A percentile compares a stretch with the other conserved stretches of the same genome.
These are phyloP conservation scores for Colletotrichum noveboracense DNA, from an alignment of 2,329 filamentous ascomycete genomes.

Conservation along the genomic window DNA sequence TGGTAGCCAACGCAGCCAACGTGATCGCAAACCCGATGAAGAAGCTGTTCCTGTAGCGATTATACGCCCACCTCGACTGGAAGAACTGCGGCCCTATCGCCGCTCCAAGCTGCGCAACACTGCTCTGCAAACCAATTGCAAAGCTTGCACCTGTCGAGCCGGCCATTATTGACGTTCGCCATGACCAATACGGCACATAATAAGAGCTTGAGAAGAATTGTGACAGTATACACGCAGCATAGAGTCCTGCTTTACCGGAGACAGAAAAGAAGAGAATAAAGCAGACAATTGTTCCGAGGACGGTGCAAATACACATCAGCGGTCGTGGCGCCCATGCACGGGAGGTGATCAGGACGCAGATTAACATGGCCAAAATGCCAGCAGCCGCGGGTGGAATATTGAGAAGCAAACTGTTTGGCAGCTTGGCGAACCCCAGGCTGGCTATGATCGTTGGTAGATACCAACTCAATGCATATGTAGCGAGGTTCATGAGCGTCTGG, in stretches of 20 bases:
- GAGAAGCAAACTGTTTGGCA: constrained; percentile 48
- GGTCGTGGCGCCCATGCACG: neutral
- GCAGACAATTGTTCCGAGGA: neutral
- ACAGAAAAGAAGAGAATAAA: neutral
- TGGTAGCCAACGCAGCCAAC: neutral
- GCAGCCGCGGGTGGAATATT: constrained; percentile 49
- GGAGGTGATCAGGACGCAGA: neutral
- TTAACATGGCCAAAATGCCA: constrained; percentile 32
- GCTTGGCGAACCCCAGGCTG: constrained; percentile 41
- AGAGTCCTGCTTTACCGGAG: neutral
- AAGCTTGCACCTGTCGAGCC: neutral
- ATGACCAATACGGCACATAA: neutral
- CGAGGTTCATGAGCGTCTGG: constrained; percentile 41
- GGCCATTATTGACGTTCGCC: neutral
- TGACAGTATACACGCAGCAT: neutral
- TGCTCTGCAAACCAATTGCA: fast-evolving
- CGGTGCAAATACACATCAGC: neutral
- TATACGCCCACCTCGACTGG: neutral
- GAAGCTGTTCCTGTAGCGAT: neutral
- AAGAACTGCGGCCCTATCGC: neutral
- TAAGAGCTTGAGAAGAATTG: neutral
- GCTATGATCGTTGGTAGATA: constrained; percentile 46
- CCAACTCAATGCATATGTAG: constrained; percentile 44
- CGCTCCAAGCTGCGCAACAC: neutral
- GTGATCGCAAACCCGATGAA: neutral